Percentiles rank a stretch among this genome's conserved stretches.
Conservation (phyloP, 352 stramenopile genomes). For the Paralagenidium karlingii region DNA sequence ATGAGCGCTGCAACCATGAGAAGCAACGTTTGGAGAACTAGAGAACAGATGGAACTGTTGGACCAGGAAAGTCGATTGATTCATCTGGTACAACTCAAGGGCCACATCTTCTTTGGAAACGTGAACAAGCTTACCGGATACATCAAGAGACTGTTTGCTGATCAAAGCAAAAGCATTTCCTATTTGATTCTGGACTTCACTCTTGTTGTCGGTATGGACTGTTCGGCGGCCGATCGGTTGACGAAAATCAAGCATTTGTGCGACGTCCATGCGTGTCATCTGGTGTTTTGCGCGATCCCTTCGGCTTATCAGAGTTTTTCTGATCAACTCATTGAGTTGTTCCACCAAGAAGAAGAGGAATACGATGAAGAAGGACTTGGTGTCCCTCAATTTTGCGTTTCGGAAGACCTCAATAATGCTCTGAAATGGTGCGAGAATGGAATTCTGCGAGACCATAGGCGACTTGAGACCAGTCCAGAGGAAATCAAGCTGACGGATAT, state of each 20-base stretch:
- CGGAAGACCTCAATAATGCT: conserved; percentile 41
- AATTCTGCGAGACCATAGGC: conserved; percentile 35
- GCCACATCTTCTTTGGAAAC: conserved; percentile 86
- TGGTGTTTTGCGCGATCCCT: conserved; percentile 60
- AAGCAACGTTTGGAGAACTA: conserved; percentile 58
- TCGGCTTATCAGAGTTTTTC: conserved; percentile 47
- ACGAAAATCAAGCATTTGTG: conserved; percentile 74
- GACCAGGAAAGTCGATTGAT: conserved; percentile 69
- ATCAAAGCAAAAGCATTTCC: conserved; percentile 11
- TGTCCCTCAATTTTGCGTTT: conserved; percentile 29
- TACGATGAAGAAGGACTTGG: neutral
- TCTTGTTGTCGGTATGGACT: conserved; percentile 86
- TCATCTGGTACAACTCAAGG: conserved; percentile 64
- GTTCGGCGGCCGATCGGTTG: conserved; percentile 57
- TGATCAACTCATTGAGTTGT: conserved; percentile 34
- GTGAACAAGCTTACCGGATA: conserved; percentile 82
- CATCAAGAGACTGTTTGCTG: conserved; percentile 58
- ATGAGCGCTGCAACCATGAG: conserved; percentile 87
- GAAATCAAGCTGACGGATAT: too few relatives aligned
- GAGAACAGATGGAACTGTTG: conserved; percentile 69
- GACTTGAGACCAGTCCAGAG: neutral
- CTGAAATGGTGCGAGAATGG: conserved; percentile 64
- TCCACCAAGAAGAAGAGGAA: conserved; percentile 18
- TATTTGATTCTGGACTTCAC: conserved; percentile 88
- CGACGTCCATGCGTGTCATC: conserved; percentile 41